Percentiles rank a stretch among this genome's conserved stretches.
phyloP scores from a whole-genome alignment of 352 stramenopile species.

The Phytophthora rubi region DNA sequence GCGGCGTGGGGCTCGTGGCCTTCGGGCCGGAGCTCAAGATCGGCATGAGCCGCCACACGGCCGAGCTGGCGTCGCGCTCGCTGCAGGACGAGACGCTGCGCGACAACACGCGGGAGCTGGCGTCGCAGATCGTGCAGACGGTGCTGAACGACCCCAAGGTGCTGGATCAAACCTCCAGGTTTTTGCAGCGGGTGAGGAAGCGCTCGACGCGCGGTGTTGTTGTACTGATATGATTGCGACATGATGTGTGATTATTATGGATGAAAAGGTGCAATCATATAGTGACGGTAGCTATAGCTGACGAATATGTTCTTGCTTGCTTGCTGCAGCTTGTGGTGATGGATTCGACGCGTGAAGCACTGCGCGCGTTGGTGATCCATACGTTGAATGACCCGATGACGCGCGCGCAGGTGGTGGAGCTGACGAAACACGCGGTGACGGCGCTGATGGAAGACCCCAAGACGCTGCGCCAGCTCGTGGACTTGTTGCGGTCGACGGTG shows the following conservation, averaged over 20 bases:
- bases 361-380: constrained; percentile 58
- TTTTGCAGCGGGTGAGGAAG: constrained; percentile 64
- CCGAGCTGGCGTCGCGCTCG: constrained; percentile 80
- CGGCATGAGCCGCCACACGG: constrained; percentile 83
- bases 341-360: constrained; percentile 62
- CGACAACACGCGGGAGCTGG: constrained; percentile 73
- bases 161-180: constrained; percentile 77
- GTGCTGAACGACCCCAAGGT: constrained; percentile 88
- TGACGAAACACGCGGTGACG: constrained; percentile 57
- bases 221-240: constrained; percentile 38
- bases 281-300: background rate
- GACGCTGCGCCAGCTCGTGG: constrained; percentile 63
- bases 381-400: constrained; percentile 71
- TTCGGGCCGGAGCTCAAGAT: constrained; percentile 82
- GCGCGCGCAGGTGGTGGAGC: constrained; percentile 50
- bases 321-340: constrained; percentile 68
- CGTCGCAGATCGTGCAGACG: constrained; percentile 88
- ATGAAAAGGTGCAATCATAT: constrained; percentile 25
- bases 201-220: background rate
- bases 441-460: constrained; percentile 60
- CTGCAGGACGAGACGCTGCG: constrained; percentile 86
- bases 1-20: constrained; percentile 63
- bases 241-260: background rate
- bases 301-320: constrained; percentile 5
- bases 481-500: constrained; percentile 56